Percentiles rank a stretch among this genome's conserved stretches.
phyloP scores from a whole-genome alignment of 371 early-diverging fungal species.

The Actinomortierella wolfii region DNA sequence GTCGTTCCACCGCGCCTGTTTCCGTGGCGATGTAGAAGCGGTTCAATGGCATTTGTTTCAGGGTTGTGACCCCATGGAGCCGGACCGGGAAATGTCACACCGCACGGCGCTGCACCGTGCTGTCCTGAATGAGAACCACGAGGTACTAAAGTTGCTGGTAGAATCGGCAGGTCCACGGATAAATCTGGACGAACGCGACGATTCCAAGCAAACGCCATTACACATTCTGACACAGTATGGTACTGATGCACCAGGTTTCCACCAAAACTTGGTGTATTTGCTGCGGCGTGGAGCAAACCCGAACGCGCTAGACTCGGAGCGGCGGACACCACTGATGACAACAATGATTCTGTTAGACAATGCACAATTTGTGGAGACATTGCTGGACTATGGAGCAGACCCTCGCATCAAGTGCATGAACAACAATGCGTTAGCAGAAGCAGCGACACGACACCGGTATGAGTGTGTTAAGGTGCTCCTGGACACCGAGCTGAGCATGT shows the following conservation, averaged over 20 bases:
- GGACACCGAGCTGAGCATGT: conserved; percentile 22
- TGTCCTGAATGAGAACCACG: conserved; percentile 32
- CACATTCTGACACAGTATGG: conserved; percentile 35
- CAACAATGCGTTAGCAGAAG: conserved; percentile 42
- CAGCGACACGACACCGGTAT: conserved; percentile 28
- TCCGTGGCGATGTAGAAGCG: conserved; percentile 25
- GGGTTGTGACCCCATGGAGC: conserved; percentile 36
- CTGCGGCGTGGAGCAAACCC: conserved; percentile 29
- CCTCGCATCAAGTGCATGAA: conserved; percentile 32
- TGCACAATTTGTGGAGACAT: conserved; percentile 26
- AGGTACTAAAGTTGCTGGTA: conserved; percentile 27
- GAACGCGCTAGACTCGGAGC: conserved; percentile 33
- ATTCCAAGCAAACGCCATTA: conserved; percentile 32
- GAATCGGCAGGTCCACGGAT: conserved; percentile 22
- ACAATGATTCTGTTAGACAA: conserved; percentile 34
- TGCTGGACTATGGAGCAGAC: conserved; percentile 40
- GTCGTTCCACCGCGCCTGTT: conserved; percentile 29
- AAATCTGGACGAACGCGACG: conserved; percentile 34
- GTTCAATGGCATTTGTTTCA: conserved; percentile 37
- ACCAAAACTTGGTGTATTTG: conserved; percentile 21
- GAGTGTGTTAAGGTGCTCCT: conserved; percentile 40
- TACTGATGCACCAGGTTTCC: conserved; percentile 3
- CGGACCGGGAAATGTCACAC: conserved; percentile 28
- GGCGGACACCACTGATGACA: conserved; percentile 37
- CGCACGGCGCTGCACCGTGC: conserved; percentile 36